Evolutionary conservation across 1,139 yeast genomes (phyloP).

Genomic region (Candida sanyaensis): DNA sequence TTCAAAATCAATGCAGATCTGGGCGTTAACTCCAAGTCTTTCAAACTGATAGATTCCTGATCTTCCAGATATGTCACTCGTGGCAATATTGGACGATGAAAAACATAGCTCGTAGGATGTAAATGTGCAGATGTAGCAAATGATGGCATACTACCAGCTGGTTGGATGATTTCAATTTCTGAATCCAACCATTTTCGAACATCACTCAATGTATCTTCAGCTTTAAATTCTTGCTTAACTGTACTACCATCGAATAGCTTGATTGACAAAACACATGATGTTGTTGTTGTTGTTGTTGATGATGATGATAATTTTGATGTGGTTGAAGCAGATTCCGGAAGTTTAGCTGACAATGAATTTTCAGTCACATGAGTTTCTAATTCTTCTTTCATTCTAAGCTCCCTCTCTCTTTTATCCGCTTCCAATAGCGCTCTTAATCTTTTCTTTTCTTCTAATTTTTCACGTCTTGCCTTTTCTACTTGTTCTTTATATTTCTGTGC

Average conservation of each 20-base stretch:
- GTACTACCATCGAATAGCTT: slow-evolving; percentile 59
- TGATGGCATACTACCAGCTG: slow-evolving; percentile 31
- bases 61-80: slow-evolving; percentile 43
- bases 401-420: slow-evolving; percentile 54
- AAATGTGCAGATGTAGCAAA: slow-evolving; percentile 37
- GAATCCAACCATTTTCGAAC: slow-evolving; percentile 67
- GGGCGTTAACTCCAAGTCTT: slow-evolving; percentile 56
- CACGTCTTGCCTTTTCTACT: slow-evolving; percentile 32
- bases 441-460: slow-evolving; percentile 50
- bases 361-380: too few relatives aligned
- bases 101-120: slow-evolving; percentile 37
- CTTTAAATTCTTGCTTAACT: slow-evolving; percentile 42
- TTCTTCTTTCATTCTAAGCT: slow-evolving; percentile 43
- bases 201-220: slow-evolving; percentile 45
- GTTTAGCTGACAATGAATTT: not conserved
- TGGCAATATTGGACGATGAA: slow-evolving; percentile 40
- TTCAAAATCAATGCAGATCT: slow-evolving; percentile 67
- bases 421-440: slow-evolving; percentile 53
- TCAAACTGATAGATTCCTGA: slow-evolving; percentile 54
- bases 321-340: not conserved
- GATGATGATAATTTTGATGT: not conserved
- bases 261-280: slow-evolving; percentile 46
- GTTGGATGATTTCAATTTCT: slow-evolving; percentile 34
- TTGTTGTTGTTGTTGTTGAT: not conserved
- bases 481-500: slow-evolving; percentile 38